These are phyloP conservation scores for Suillus placidus DNA, from an alignment of 768 basidiomycete genomes.

Conservation along the genomic window DNA sequence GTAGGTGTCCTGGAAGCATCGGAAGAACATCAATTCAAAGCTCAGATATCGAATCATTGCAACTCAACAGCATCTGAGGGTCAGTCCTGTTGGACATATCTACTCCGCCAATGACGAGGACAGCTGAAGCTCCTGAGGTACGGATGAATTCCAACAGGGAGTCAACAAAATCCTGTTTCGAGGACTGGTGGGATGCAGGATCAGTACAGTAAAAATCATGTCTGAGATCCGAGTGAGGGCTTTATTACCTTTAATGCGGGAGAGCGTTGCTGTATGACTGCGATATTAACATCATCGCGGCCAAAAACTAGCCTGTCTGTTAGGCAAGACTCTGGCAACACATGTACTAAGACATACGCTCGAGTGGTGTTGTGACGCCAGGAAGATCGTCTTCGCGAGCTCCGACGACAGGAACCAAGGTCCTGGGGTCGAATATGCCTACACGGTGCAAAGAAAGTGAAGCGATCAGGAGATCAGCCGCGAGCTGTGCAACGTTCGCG, in stretches of 20 bases:
- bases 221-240: not conserved
- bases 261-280: conserved; percentile 77
- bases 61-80: conserved; percentile 71
- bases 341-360: conserved; percentile 53
- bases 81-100: conserved; percentile 75
- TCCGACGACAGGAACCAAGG: conserved; percentile 73
- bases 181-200: conserved; percentile 44
- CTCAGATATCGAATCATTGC: not conserved
- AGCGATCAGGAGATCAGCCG: conserved; percentile 72
- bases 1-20: conserved; percentile 57
- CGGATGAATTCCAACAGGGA: conserved; percentile 60
- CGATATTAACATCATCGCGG: conserved; percentile 47
- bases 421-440: conserved; percentile 63
- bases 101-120: conserved; percentile 74
- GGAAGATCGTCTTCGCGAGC: conserved; percentile 61
- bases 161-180: conserved; percentile 68
- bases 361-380: conserved; percentile 74
- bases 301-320: conserved; percentile 63
- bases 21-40: not conserved
- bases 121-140: conserved; percentile 48
- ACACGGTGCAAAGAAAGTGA: conserved; percentile 62
- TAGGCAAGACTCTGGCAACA: conserved; percentile 7
- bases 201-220: not conserved
- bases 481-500: conserved; percentile 81
- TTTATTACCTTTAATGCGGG: conserved; percentile 68